Base-by-base conservation (phyloP, 108 stramenopile genomes). In the Nitzschia sp. region DNA sequence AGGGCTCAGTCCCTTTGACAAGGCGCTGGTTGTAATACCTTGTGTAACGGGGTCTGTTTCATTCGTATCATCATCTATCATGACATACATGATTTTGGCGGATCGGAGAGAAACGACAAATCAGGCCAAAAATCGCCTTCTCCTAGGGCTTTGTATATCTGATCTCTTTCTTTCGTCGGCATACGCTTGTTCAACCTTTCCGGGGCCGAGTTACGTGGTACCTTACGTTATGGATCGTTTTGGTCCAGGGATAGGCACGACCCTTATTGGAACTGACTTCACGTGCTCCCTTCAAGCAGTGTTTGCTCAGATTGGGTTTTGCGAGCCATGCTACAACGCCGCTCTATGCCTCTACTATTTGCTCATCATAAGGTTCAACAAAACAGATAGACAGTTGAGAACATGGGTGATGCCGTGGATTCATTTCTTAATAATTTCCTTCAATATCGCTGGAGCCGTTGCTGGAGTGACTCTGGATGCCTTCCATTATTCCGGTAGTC, bases 131-230 rank as follows among this genome's bases (percentile, higher is more conserved):
- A 6, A 42, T 13, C 6, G 38, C 38, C 38, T 42, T 42, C 38
- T 42, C 38, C 38, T 42, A 13, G 38, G 38, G 9, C 38, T 42
- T 42, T 42, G 38, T 13, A 42, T 42, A 9, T 42, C 38, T 6
- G 38, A 42, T 42, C 38, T 42, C 38, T 42, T 42, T 42, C 38
- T 42, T 42, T 42, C 38, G 38, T 42, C 38, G 38, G 38, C 38
- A 42, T 42, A 42, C 38, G 38, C 38, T 13, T 42, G 38, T 13
- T 42, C 38, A 42, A 42, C 38, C 13, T 42, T 42, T 13, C 38
- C 38, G 38, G 38, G 38, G 6, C 38, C 38, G 9, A 9, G 9
- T 42, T 42, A 42, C 13, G 9, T 42, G 9, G 38, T 42, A 6
- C 38, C 38, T 9, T 42, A 9, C 13, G 13, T 42, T 13, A 13